Evolutionary conservation across 495 filamentous ascomycete species (phyloP), one percentile per base, ranked within the genome.

Genomic region (Podospora anserina): DNA sequence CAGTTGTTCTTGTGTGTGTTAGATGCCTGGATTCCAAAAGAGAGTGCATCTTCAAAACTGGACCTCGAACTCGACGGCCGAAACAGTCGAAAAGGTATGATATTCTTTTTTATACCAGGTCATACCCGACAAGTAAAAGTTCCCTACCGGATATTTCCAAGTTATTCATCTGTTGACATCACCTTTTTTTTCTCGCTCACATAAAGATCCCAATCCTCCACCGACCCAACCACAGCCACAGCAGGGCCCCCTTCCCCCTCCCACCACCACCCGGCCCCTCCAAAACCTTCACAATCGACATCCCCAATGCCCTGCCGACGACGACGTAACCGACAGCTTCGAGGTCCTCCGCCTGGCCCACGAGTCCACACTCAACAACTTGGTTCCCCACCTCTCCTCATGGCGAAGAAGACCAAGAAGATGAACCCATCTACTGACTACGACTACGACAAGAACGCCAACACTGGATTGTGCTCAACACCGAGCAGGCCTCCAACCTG

Each of bases 211-310:
- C 16, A 63, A 16, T 32, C 32, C n/a, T 63, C 61, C 16, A n/a
- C 28, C 30, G 23, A 5, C 61, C 16, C 49, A 32, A n/a, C 44
- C 30, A 57, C 61, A 23, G n/a, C 49, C 3, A 15, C 54, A 34
- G 34, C 61, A 30, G 19, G 34, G 2, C 39, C 59, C 13, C 57
- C 28, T 39, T n/a, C n/a, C 26, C 6, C 27, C 34, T 34, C 58
- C 71, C 71, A 2, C 72, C 70, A 11, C 76, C 77, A 2, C 71
- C 79, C n/a, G 78, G 78, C 5, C 81, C 81, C 5, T 81, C 79
- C 69, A 80, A 80, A 69, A 84, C 80, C 44, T 84, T 84, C 68
- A 83, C 80, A 60, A 84, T 84, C 71, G 81, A 84, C 77, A 81
- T 84, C 65, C 71, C 78, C 53, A 78, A 78, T 83, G 74, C 73